Conservation (phyloP, 495 filamentous ascomycete genomes). For the Xanthoparmelia taractica region DNA sequence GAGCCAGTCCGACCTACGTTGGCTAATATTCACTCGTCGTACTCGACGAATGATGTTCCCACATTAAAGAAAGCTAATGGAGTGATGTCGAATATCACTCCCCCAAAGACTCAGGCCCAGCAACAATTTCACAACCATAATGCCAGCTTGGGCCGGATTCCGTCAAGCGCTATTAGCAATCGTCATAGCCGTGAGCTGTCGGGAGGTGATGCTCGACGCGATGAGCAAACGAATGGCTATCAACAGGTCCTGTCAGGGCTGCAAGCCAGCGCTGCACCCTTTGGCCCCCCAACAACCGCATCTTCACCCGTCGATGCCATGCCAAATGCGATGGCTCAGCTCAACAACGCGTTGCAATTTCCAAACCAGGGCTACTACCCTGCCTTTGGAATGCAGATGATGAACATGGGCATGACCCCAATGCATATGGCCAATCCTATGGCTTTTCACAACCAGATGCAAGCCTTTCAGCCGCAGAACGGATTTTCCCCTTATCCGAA, state of each 20-base stretch:
- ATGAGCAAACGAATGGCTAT: constrained; percentile 29
- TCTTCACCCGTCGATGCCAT: constrained; percentile 31
- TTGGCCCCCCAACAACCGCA: constrained; percentile 45
- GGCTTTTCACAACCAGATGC: constrained; percentile 32
- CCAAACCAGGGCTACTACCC: constrained; percentile 37
- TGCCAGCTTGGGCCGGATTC: constrained; percentile 70
- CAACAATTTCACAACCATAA: constrained; percentile 79
- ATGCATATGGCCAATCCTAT: constrained; percentile 45
- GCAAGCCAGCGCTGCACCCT: constrained; percentile 68
- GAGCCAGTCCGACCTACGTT: constrained; percentile 23
- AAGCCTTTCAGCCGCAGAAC: constrained; percentile 41
- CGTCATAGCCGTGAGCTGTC: constrained; percentile 64
- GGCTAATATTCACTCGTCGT: constrained; percentile 62
- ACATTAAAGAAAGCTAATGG: constrained; percentile 60
- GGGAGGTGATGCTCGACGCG: constrained; percentile 32
- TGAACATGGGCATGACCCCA: constrained; percentile 52
- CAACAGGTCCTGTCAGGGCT: constrained; percentile 59
- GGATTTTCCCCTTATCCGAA: constrained; percentile 43
- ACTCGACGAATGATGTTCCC: constrained; percentile 84
- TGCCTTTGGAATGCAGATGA: constrained; percentile 48
- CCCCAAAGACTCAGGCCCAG: constrained; percentile 58
- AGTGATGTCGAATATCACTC: constrained; percentile 46
- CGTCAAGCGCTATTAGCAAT: constrained; percentile 49
- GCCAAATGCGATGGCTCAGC: constrained; percentile 30
- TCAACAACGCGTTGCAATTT: constrained; percentile 34